Conservation (phyloP, 176 grass and related monocot species). For the Dendrocalamus sinicus region DNA sequence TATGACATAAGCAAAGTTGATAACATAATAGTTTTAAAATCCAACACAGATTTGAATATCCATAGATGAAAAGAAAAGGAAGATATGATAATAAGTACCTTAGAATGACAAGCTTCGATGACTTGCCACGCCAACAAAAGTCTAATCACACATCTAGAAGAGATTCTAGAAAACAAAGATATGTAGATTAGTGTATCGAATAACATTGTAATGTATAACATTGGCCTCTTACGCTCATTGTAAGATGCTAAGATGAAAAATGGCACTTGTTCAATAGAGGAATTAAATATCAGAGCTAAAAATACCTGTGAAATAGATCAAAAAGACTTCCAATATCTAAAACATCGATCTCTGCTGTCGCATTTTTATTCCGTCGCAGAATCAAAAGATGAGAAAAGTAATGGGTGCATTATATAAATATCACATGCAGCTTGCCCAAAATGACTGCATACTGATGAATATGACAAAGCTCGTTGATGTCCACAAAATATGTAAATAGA, state of each 20-base stretch:
- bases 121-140: too few species aligned
- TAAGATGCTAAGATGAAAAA: neutral
- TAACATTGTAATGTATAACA: too few species aligned
- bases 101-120: too few species aligned
- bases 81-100: too few species aligned
- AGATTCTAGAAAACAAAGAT: too few species aligned
- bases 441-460: conserved; percentile 5
- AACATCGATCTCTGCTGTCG: conserved; percentile 83
- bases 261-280: neutral
- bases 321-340: conserved; percentile 68
- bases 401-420: conserved; percentile 12
- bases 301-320: conserved; percentile 75
- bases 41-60: too few species aligned
- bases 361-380: conserved; percentile 82
- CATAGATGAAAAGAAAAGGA: too few species aligned
- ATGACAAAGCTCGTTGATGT: neutral
- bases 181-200: too few species aligned
- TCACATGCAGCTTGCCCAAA: neutral
- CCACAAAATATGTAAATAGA: neutral
- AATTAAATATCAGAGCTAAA: conserved; percentile 22
- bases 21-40: too few species aligned
- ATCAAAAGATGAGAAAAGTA: conserved; percentile 30
- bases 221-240: conserved; percentile 11
- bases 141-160: too few species aligned
- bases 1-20: too few species aligned